Percentiles rank a stretch among this genome's conserved stretches.
Evolutionary conservation across 192 early-diverging fungal genomes (phyloP).

Genomic region (Coemansia nantahalensis): DNA sequence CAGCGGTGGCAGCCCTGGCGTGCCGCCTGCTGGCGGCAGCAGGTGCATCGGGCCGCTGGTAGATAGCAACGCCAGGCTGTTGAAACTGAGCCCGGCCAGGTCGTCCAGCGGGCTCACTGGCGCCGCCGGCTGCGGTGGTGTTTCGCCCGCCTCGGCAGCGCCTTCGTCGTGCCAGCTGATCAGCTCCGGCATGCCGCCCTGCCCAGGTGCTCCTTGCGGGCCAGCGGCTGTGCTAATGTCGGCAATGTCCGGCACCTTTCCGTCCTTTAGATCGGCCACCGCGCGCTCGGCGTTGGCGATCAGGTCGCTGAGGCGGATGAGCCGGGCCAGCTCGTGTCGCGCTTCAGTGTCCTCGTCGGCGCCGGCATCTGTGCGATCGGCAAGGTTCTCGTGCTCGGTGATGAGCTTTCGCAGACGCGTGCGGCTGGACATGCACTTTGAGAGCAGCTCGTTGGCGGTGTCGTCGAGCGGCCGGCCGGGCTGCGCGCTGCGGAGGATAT

Average conservation of each 20-base stretch:
- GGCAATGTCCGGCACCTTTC: constrained; percentile 19
- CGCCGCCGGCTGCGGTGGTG: background rate
- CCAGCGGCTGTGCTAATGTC: background rate
- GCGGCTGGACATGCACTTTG: constrained; percentile 37
- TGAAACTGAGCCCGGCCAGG: constrained; percentile 38
- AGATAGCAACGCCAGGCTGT: background rate
- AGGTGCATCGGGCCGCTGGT: constrained; percentile 2
- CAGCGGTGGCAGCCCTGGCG: constrained; percentile 19
- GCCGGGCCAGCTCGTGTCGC: constrained; percentile 26
- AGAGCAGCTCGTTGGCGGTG: constrained; percentile 31
- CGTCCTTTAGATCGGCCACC: constrained; percentile 29
- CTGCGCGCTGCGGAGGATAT: constrained; percentile 73
- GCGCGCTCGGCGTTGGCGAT: constrained; percentile 38
- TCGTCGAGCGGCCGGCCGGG: constrained; percentile 54
- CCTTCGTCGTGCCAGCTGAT: constrained; percentile 30
- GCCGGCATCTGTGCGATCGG: background rate
- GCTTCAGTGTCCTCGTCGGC: constrained; percentile 10
- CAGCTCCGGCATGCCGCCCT: constrained; percentile 10
- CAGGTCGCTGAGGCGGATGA: constrained; percentile 41
- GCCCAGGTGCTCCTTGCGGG: background rate
- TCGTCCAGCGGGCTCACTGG: constrained; percentile 31
- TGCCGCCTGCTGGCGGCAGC: constrained; percentile 15
- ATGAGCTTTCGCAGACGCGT: constrained; percentile 41
- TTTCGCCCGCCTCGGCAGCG: constrained; percentile 2
- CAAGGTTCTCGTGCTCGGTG: constrained; percentile 19